phyloP scores from a whole-genome alignment of 2,329 filamentous ascomycete genomes.

The Diplodia seriata region DNA sequence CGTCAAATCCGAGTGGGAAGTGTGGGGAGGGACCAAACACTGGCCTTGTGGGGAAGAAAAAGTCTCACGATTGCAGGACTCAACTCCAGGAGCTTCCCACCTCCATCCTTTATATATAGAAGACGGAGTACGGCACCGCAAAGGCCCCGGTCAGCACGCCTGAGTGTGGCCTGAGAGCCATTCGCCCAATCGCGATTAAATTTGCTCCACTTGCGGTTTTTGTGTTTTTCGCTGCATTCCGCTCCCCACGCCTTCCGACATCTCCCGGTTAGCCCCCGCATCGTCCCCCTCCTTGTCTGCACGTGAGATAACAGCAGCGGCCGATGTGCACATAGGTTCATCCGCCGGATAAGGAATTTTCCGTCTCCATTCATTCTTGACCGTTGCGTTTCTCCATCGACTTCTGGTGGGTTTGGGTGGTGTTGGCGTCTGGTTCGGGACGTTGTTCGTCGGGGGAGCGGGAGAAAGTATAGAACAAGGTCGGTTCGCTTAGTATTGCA shows the following conservation, averaged over 20 bases:
- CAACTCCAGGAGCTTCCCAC: background rate
- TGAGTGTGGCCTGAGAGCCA: constrained; percentile 20
- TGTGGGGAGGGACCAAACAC: background rate
- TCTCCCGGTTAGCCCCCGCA: constrained; percentile 14
- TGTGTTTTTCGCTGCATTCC: constrained; percentile 12
- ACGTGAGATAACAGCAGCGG: background rate
- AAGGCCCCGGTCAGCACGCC: constrained; percentile 5
- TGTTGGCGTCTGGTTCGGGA: background rate
- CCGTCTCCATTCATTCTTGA: background rate
- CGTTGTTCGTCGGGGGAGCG: background rate
- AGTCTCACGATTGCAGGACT: background rate
- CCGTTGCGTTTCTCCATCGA: background rate
- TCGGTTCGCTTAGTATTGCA: constrained; percentile 4
- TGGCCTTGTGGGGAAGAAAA: constrained; percentile 1
- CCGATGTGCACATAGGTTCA: background rate
- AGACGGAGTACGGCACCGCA: background rate
- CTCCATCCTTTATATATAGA: constrained; percentile 16
- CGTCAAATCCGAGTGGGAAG: background rate
- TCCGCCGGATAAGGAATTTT: background rate
- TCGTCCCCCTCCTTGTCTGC: background rate
- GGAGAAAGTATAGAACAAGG: background rate
- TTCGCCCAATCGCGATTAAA: background rate
- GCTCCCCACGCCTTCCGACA: constrained; percentile 16
- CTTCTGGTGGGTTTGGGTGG: background rate
- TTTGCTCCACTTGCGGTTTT: constrained; percentile 16